Percentiles rank a stretch among this genome's conserved stretches.
Evolutionary conservation across 768 basidiomycete genomes (phyloP).

Genomic region (Kondoa subrosea): DNA sequence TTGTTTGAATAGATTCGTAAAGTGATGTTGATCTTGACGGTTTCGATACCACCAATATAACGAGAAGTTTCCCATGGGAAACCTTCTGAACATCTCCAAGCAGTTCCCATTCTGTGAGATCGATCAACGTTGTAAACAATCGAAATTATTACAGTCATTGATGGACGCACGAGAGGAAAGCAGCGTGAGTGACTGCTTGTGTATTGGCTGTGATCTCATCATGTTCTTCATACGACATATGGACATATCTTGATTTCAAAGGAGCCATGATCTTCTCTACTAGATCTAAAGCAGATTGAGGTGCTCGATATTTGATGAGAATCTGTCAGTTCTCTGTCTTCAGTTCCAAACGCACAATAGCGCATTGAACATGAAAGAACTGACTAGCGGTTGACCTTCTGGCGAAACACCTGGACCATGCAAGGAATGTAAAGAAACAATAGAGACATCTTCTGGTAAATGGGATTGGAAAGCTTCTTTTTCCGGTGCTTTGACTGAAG

Average conservation of each 20-base stretch:
- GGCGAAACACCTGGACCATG: constrained; percentile 84
- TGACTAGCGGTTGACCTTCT: constrained; percentile 72
- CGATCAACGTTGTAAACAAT: not conserved
- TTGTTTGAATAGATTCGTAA: constrained; percentile 91
- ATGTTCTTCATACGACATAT: constrained; percentile 90
- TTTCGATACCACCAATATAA: constrained; percentile 94
- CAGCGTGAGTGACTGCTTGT: constrained; percentile 94
- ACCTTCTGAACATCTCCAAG: constrained; percentile 56
- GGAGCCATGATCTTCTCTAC: constrained; percentile 69
- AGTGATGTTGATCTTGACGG: constrained; percentile 91
- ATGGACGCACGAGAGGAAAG: constrained; percentile 65
- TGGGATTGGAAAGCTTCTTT: constrained; percentile 70
- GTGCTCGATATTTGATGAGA: constrained; percentile 68
- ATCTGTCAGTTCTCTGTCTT: constrained; percentile 41
- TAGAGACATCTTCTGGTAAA: constrained; percentile 68
- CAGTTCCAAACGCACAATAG: not conserved
- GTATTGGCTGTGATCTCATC: constrained; percentile 94
- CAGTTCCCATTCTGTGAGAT: constrained; percentile 75
- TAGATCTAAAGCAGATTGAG: constrained; percentile 50
- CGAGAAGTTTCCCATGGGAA: constrained; percentile 90
- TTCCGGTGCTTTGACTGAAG: constrained; percentile 91
- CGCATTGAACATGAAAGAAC: constrained; percentile 25
- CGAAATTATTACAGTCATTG: not conserved
- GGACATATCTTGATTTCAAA: constrained; percentile 69
- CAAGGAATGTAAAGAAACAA: constrained; percentile 83